phyloP scores from a whole-genome alignment of 2,329 filamentous ascomycete species.

The Chaetomiaceae sp. region DNA sequence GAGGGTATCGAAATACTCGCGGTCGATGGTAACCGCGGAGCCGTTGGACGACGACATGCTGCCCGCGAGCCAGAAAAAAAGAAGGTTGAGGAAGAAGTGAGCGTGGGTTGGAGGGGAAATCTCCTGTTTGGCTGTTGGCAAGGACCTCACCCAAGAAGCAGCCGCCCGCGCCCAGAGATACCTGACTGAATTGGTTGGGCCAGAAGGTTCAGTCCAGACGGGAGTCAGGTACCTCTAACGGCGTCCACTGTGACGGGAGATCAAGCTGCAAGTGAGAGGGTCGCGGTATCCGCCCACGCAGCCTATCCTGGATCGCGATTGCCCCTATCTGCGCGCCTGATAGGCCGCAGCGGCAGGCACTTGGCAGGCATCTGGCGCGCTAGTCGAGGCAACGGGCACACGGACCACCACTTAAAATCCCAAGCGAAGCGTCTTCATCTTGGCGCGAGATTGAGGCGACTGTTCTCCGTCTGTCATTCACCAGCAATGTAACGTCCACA shows the following conservation, averaged over 20 bases:
- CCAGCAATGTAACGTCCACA: no score
- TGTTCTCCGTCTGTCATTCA: no score
- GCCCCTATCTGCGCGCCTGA: constrained; percentile 4
- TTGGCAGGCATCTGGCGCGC: not conserved
- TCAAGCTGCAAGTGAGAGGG: constrained; percentile 4
- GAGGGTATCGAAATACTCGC: constrained; percentile 56
- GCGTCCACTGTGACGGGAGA: not conserved
- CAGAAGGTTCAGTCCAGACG: no score
- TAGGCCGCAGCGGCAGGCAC: not conserved
- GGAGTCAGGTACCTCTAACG: constrained; percentile 2
- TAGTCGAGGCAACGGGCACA: not conserved
- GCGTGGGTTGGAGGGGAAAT: constrained; percentile 7
- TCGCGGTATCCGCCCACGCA: constrained; percentile 6
- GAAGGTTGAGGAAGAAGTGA: constrained; percentile 21
- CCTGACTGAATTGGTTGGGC: constrained; percentile 1
- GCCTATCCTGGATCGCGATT: constrained; percentile 3
- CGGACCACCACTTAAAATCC: constrained; percentile 8
- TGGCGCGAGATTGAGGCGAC: not conserved
- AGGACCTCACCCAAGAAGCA: constrained; percentile 8
- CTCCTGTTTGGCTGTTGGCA: constrained; percentile 10
- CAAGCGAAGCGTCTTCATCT: not conserved
- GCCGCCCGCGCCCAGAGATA: constrained; percentile 7
- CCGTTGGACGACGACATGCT: constrained; percentile 20
- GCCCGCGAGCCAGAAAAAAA: constrained; percentile 9
- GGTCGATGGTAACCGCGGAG: constrained; percentile 51